These are phyloP conservation scores for Citrus glauca DNA, from an alignment of 345 rosid species.

Conservation along the genomic window DNA sequence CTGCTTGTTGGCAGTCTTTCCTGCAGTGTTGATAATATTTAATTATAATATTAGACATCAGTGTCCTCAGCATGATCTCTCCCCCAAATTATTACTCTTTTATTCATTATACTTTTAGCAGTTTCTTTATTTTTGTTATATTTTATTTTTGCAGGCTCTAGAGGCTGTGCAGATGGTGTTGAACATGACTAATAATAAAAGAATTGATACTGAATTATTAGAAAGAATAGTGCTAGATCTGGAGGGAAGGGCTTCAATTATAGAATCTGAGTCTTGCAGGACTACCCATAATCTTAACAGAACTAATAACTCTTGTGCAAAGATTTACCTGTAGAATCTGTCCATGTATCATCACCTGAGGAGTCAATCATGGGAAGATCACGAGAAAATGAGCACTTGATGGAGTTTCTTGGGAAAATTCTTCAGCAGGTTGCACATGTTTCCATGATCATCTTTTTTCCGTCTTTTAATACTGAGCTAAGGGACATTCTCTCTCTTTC, in stretches of 20 bases:
- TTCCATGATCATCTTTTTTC: conserved; percentile 1
- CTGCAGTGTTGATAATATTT: not conserved
- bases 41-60: not conserved
- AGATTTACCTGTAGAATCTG: conserved; percentile 26
- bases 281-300: not conserved
- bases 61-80: not conserved
- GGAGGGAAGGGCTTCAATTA: conserved; percentile 42
- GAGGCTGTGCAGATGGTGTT: conserved; percentile 83
- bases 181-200: conserved; percentile 50
- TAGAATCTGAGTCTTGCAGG: conserved; percentile 12
- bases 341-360: conserved; percentile 16
- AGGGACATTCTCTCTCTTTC: not conserved
- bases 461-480: not conserved
- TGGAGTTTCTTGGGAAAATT: conserved; percentile 66
- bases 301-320: not conserved
- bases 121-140: too few species aligned
- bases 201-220: conserved; percentile 52
- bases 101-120: not conserved
- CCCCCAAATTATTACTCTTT: not conserved
- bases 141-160: conserved; percentile 55
- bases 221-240: conserved; percentile 60
- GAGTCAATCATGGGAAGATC: conserved; percentile 28
- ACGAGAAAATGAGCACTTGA: conserved; percentile 57
- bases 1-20: not conserved
- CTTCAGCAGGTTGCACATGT: conserved; percentile 67